These are phyloP conservation scores for Scolecobasidium constrictum DNA, from an alignment of 2,329 filamentous ascomycete species.

Conservation along the genomic window DNA sequence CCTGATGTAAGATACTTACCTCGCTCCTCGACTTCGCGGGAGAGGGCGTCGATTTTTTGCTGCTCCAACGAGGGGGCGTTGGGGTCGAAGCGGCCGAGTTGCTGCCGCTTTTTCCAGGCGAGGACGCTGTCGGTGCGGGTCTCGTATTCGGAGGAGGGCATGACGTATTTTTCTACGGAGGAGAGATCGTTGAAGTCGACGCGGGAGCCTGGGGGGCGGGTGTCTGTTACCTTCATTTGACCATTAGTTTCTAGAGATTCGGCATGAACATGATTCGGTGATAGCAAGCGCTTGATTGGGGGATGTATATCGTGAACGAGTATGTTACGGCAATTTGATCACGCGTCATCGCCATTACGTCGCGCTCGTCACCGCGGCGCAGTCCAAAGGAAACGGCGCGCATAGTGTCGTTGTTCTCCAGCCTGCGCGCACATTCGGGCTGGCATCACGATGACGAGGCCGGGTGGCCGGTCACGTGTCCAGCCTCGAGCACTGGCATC, in stretches of 20 bases:
- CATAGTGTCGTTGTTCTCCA: no score
- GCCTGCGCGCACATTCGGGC: no score
- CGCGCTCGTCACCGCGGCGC: no score
- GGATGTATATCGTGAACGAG: no score
- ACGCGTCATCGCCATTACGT: no score
- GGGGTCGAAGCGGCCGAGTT: conserved; percentile 93
- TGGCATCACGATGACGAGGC: no score
- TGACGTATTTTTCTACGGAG: conserved; percentile 76
- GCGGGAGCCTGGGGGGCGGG: conserved; percentile 61
- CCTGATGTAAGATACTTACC: conserved; percentile 36
- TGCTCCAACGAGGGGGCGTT: conserved; percentile 63
- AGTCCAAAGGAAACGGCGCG: no score
- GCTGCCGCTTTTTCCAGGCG: conserved; percentile 90
- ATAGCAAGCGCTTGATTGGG: no score
- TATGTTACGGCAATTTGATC: no score
- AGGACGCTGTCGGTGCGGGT: conserved; percentile 78
- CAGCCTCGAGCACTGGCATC: no score
- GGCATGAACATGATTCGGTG: background rate
- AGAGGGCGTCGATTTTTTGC: conserved; percentile 56
- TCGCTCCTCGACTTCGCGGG: conserved; percentile 58
- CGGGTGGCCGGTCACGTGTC: no score
- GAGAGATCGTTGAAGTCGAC: conserved; percentile 74
- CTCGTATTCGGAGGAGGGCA: conserved; percentile 80
- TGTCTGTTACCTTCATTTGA: conserved; percentile 58
- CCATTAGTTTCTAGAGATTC: background rate